Conservation (phyloP, 2,329 filamentous ascomycete genomes). For the Clarireedia sp. region DNA sequence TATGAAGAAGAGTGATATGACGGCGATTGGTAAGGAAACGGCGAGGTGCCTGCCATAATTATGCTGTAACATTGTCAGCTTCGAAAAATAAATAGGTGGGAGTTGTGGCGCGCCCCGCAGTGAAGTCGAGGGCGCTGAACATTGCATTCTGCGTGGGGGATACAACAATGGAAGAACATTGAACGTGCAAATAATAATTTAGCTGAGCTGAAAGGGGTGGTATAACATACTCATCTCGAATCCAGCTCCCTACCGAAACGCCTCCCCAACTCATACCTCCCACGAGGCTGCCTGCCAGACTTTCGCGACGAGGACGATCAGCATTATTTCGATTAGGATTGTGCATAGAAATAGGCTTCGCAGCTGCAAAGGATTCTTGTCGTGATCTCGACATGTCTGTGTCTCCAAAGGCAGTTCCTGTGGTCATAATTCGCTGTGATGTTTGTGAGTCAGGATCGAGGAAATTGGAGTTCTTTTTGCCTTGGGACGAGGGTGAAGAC, state of each 20-base stretch:
- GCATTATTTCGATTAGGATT: slow-evolving; percentile 54
- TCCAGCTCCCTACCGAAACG: slow-evolving; percentile 92
- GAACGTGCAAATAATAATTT: background rate
- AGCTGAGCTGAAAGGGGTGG: background rate
- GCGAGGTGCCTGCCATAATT: slow-evolving; percentile 94
- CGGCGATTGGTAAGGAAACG: slow-evolving; percentile 81
- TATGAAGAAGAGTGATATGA: slow-evolving; percentile 97
- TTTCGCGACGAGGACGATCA: slow-evolving; percentile 52
- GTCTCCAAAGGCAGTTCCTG: slow-evolving; percentile 45
- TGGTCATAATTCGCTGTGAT: slow-evolving; percentile 44
- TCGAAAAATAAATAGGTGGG: background rate
- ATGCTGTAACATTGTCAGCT: slow-evolving; percentile 50
- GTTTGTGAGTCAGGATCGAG: slow-evolving; percentile 25
- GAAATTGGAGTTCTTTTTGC: slow-evolving; percentile 19
- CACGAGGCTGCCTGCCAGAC: slow-evolving; percentile 56
- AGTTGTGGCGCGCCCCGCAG: background rate
- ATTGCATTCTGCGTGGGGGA: background rate
- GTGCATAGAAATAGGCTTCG: slow-evolving; percentile 58
- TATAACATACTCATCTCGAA: slow-evolving; percentile 86
- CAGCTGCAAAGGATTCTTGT: slow-evolving; percentile 58
- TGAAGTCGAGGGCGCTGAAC: background rate
- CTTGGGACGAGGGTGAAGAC: slow-evolving; percentile 33
- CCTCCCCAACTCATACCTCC: slow-evolving; percentile 96
- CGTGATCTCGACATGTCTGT: slow-evolving; percentile 42
- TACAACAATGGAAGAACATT: background rate